A percentile compares a stretch with the other conserved stretches of the same genome.
phyloP scores from a whole-genome alignment of 192 early-diverging fungal genomes.

The Bifiguratus adelaidae region DNA sequence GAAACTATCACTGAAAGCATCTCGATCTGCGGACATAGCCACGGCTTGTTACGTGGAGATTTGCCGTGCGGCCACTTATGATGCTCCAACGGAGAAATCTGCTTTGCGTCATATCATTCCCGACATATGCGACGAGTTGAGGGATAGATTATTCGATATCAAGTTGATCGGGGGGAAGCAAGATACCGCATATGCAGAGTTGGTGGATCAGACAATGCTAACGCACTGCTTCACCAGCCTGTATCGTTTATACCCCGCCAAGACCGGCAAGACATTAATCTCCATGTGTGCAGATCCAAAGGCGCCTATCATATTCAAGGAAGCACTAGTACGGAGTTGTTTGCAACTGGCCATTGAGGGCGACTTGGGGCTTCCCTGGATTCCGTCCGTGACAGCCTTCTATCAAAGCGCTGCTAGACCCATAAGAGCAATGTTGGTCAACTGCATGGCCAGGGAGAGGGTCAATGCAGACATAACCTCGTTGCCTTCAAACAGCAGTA shows the following conservation, averaged over 20 bases:
- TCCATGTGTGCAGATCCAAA: slow-evolving; percentile 51
- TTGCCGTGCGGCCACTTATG: slow-evolving; percentile 61
- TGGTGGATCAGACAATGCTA: slow-evolving; percentile 50
- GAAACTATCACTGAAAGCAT: slow-evolving; percentile 35
- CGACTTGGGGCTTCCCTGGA: slow-evolving; percentile 56
- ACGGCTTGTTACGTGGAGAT: slow-evolving; percentile 67
- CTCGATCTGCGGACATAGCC: slow-evolving; percentile 52
- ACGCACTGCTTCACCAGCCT: slow-evolving; percentile 62
- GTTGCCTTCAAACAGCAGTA: neutral
- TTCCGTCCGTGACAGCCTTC: slow-evolving; percentile 42
- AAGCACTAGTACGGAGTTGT: slow-evolving; percentile 70
- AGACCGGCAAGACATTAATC: slow-evolving; percentile 58
- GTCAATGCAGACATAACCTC: slow-evolving; percentile 2
- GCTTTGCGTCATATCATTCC: slow-evolving; percentile 52
- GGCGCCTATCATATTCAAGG: slow-evolving; percentile 67
- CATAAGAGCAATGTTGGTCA: slow-evolving; percentile 55
- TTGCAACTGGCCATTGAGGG: slow-evolving; percentile 59
- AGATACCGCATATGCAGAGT: slow-evolving; percentile 14
- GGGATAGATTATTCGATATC: slow-evolving; percentile 60
- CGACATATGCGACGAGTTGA: slow-evolving; percentile 65
- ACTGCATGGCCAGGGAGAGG: slow-evolving; percentile 30
- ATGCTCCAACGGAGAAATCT: slow-evolving; percentile 46
- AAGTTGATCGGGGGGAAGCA: slow-evolving; percentile 18
- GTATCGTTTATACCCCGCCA: slow-evolving; percentile 66
- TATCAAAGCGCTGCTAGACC: slow-evolving; percentile 48